Evolutionary conservation across 768 basidiomycete genomes (phyloP), one percentile per base, ranked within the genome.

Genomic region (Clavaria fumosa): DNA sequence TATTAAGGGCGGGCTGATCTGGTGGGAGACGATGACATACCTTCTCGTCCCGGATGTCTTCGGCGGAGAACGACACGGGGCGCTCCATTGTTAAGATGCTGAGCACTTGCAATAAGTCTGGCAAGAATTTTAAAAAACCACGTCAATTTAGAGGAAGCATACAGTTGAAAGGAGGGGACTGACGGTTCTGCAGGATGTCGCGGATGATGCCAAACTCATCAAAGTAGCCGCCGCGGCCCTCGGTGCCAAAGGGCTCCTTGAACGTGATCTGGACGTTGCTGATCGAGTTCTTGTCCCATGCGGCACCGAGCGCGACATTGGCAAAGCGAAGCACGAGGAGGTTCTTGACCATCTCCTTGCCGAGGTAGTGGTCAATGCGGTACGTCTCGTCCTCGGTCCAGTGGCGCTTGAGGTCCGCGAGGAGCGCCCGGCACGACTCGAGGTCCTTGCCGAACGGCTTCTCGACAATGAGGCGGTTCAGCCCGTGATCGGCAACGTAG

Each of bases 321-420:
- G 88, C 93, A 51, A 99, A 99, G 23, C 93, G 78, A 37, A 96
- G 65, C 20, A 96, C 86, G 45, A 97, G 80, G 39, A 99, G 57
- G 59, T 97, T 99, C 70, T 99, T 99, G 53, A 96, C 86, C 93
- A 99, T 97, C 70, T 99, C 93, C 66, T 99, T 99, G 41, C 93
- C 93, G 37, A 99, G 79, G 58, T 99, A 99, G 55, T 99, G 93
- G 59, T 99, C 93, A 54, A 99, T 97, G 37, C 93, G 83, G 75
- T 84, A 99, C 7, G 91, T 97, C 65, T 99, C 95, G 20, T 96
- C 86, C 60, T 99, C 93, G 3, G 67, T 66, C 90, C 91, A 99
- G 43, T 84, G 75, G 46, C 75, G 54, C 62, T 88, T 91, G 57
- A 99, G 67, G 12, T 77, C 66, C 15, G 60, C 53, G 41, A 96